These are phyloP conservation scores for Geotrichum europaeum DNA, from an alignment of 1,139 yeast genomes.

Conservation along the genomic window DNA sequence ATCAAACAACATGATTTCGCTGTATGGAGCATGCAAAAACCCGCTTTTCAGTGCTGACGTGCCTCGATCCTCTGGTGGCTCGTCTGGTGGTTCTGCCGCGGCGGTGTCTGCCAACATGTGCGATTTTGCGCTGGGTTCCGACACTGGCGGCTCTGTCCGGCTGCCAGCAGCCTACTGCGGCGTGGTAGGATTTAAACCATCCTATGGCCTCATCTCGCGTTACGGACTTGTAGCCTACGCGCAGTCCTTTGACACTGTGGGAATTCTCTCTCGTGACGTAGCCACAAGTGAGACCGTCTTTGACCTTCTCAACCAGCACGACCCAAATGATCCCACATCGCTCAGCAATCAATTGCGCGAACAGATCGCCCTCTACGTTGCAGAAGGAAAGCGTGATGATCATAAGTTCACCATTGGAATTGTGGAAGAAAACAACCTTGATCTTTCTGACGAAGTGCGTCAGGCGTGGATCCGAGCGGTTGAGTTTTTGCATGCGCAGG, in stretches of 20 bases:
- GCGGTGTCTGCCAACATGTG: conserved; percentile 69
- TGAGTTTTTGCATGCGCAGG: conserved; percentile 39
- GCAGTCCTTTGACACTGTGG: conserved; percentile 91
- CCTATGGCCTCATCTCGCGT: conserved; percentile 85
- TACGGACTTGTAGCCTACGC: conserved; percentile 93
- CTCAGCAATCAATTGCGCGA: conserved; percentile 36
- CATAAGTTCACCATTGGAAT: conserved; percentile 54
- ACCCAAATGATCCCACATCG: conserved; percentile 76
- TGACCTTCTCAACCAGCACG: conserved; percentile 51
- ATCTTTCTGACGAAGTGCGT: conserved; percentile 45
- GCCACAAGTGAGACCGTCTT: conserved; percentile 46
- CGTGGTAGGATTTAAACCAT: conserved; percentile 81
- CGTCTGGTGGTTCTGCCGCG: conserved; percentile 95
- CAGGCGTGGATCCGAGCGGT: conserved; percentile 46
- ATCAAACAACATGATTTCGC: conserved; percentile 44
- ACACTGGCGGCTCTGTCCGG: conserved; percentile 95
- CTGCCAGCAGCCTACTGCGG: conserved; percentile 87
- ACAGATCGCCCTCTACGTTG: conserved; percentile 19
- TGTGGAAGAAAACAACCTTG: conserved; percentile 60
- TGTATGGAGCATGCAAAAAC: conserved; percentile 62
- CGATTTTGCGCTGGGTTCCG: conserved; percentile 78
- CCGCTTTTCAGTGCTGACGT: conserved; percentile 43
- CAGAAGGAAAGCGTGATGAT: conserved; percentile 8
- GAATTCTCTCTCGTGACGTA: conserved; percentile 56
- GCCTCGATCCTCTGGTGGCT: conserved; percentile 68